Base-by-base conservation (phyloP, 2,329 filamentous ascomycete genomes). In the Colletotrichum sp. region DNA sequence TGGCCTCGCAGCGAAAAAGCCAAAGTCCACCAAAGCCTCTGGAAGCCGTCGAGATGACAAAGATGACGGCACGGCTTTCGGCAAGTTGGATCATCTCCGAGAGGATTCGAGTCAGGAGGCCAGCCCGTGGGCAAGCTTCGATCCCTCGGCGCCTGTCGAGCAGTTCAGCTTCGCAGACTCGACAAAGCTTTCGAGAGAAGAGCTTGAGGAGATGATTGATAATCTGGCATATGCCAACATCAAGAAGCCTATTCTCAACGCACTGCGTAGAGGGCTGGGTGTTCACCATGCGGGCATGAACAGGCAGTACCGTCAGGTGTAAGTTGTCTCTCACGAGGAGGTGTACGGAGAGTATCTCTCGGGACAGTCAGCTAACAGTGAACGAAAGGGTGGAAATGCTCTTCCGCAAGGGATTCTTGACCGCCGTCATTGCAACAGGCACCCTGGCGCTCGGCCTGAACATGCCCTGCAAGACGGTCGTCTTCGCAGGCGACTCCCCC, bases 261-360 rank as follows among this genome's bases (percentile, higher is more conserved):
- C 92, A 4, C 86, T 96, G 2, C 86, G 87, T 74, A 88, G 94
- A 71, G 95, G 95, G 24, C 87, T 96, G 21, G 95, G 93, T 36
- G 91, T 96, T 8, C 94, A 96, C 84, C 95, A 96, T 81, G 90
- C 94, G 21, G 94, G 95, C 84, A 92, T 96, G 92, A 96, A 96
- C 81, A 89, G 93, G 65, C 91, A 91, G 77, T 96, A 96, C 81
- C 91, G 95, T 49, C 94, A 95, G 82, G 88, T 89, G 85, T 87
- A 84, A 86, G 85, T 86, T 21, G 6, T 5, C 21, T 24, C 16
- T 13, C 7, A 28, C 16, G 0, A 2, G 6, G 28, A 28, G 15
- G 2, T 32, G 16, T 13, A 30, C 12, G 16, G 6, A 12, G 30
- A 13, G 10, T 5, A 0, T 21, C 10, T 26, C 9, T 60, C 3